Evolutionary conservation across 2,329 filamentous ascomycete species (phyloP), one percentile per base, ranked within the genome.

Genomic region (Trichoderma sp.): DNA sequence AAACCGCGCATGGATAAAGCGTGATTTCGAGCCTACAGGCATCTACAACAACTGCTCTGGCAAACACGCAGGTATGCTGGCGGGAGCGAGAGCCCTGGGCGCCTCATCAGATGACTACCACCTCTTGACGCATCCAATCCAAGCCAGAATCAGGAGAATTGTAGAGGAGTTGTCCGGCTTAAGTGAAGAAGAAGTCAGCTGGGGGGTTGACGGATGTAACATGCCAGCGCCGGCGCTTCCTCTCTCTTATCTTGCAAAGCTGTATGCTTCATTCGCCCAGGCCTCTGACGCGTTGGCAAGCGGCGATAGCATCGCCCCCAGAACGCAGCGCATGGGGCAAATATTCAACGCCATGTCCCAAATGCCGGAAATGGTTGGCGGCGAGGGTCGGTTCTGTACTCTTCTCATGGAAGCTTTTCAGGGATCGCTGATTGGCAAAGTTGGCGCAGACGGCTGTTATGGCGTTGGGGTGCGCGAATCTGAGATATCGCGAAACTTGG

Each of bases 381-480:
- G 84, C 0, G 78, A 83, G 8, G 79, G 75, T 0, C 75, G 83
- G 0, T 86, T 85, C 71, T 85, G 83, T 59, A 85, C 83, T 0
- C 71, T 71, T 8, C 75, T 86, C 1, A 84, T 84, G 82, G 32
- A 67, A 11, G 73, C 74, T 1, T 85, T 80, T 63, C 54, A 71
- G 2, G 81, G 80, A 0, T 32, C 69, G 0, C 64, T 84, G 0
- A 77, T 84, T 46, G 83, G 84, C 1, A 86, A 86, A 70, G 52
- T 85, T 3, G 83, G 83, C 0, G 83, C 83, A 0, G 83, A 85
- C 71, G 83, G 78, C 0, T 85, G 81, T 59, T 86, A 85, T 71
- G 81, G 78, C 0, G 73, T 85, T 8, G 83, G 79, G 0, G 72
- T 85, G 3, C 75, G 79, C n/a, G 76, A 73, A 8, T 81, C 78